Base-by-base conservation (phyloP, 306 rosid genomes). In the Malus orientalis region DNA sequence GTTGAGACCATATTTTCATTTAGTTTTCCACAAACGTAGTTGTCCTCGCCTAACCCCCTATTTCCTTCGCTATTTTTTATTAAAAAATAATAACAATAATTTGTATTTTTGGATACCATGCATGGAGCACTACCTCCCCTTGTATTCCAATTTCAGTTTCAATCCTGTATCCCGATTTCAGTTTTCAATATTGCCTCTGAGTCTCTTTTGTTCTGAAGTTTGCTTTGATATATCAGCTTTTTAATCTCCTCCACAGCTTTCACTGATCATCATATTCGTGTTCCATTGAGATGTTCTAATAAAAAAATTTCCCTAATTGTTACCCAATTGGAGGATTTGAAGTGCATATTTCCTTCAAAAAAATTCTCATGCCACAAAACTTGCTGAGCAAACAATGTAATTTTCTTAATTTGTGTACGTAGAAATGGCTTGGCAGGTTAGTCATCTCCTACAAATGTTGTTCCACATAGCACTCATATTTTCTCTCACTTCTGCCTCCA, bases 391-490 rank as follows among this genome's bases (percentile, higher is more conserved):
- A 63, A 13, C 61, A 42, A 47, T 53, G 16, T n/a, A 13, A 8
- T 53, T 61, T 60, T 53, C 73, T 40, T 29, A 54, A 38, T 69
- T 79, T 81, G 65, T 53, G 67, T 42, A 33, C 49, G 70, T 23
- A 42, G 47, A 58, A 86, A 82, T 82, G 91, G 81, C 81, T 40
- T 33, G 74, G 65, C 67, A 65, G 54, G 74, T 53, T 74, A 53
- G 71, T 80, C 77, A 45, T 75, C 60, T 33, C 32, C 65, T 58
- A 33, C 80, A 66, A 65, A 79, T 63, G 51, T 71, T 76, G 74
- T 79, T 83, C 71, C 73, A 57, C 33, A 75, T 59, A 78, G 74
- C 81, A 69, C 18, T 87, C 19, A 25, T 85, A 33, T 75, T 83
- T 75, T 78, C 70, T 72, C 53, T 79, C 51, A 69, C 74, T 73